Evolutionary conservation across 2,329 filamentous ascomycete genomes (phyloP).

Genomic region (Emericellopsis cladophorae): DNA sequence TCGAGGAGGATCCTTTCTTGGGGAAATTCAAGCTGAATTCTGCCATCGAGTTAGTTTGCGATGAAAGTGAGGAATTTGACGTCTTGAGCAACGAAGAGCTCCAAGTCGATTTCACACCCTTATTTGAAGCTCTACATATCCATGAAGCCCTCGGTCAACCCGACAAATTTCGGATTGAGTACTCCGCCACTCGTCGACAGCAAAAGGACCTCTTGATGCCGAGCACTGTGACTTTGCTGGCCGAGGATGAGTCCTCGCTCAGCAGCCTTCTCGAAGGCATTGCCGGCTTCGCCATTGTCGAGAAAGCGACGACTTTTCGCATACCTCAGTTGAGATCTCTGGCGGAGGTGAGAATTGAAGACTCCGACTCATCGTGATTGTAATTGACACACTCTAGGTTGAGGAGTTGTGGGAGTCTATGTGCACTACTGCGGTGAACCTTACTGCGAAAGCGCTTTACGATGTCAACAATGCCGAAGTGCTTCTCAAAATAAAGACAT

Average conservation of each 20-base stretch:
- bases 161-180: constrained; percentile 82
- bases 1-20: constrained; percentile 63
- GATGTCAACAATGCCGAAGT: constrained; percentile 80
- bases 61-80: constrained; percentile 92
- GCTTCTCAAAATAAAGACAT: constrained; percentile 86
- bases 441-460: constrained; percentile 69
- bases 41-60: constrained; percentile 86
- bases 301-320: constrained; percentile 83
- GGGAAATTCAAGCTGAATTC: constrained; percentile 86
- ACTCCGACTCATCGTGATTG: not conserved
- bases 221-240: constrained; percentile 58
- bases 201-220: constrained; percentile 89
- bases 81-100: constrained; percentile 91
- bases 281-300: constrained; percentile 91
- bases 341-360: constrained; percentile 54
- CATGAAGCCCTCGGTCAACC: constrained; percentile 87
- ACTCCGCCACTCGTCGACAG: constrained; percentile 77
- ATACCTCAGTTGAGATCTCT: constrained; percentile 70
- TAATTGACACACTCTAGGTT: constrained; percentile 39
- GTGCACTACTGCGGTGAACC: constrained; percentile 73
- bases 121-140: constrained; percentile 93
- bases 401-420: constrained; percentile 98
- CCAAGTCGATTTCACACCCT: constrained; percentile 83
- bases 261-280: constrained; percentile 88
- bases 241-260: constrained; percentile 75